These are phyloP conservation scores for Leptographium wingfieldii DNA, from an alignment of 2,329 filamentous ascomycete genomes.

Conservation along the genomic window DNA sequence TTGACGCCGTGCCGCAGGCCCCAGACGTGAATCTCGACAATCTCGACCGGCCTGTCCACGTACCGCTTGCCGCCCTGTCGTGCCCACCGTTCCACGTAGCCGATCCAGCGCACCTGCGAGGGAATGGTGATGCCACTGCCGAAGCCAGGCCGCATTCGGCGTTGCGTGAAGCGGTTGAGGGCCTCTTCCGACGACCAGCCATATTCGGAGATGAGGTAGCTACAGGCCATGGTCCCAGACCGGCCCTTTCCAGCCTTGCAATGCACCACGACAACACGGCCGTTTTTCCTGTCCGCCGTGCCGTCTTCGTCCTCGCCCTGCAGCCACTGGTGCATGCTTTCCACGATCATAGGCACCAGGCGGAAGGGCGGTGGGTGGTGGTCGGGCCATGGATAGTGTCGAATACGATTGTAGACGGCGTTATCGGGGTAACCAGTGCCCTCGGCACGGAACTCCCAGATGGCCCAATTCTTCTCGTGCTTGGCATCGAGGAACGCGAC, in stretches of 20 bases:
- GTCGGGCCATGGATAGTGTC: constrained; percentile 93
- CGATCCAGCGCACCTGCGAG: constrained; percentile 77
- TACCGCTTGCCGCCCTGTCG: constrained; percentile 58
- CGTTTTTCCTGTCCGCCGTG: constrained; percentile 10
- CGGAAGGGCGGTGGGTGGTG: constrained; percentile 93
- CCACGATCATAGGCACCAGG: constrained; percentile 79
- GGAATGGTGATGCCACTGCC: constrained; percentile 80
- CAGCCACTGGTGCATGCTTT: constrained; percentile 85
- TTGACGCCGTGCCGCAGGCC: constrained; percentile 80
- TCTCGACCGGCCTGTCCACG: constrained; percentile 68
- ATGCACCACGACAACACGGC: constrained; percentile 75
- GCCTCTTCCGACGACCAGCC: constrained; percentile 43
- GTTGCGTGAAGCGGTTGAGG: constrained; percentile 53
- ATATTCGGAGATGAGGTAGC: constrained; percentile 82
- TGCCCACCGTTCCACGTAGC: constrained; percentile 82
- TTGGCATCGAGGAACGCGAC: constrained; percentile 79
- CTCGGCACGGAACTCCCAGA: constrained; percentile 97
- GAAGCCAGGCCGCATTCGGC: constrained; percentile 81
- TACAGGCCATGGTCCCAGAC: constrained; percentile 77
- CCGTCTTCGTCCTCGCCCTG: constrained; percentile 29
- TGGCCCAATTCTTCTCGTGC: constrained; percentile 76
- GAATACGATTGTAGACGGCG: constrained; percentile 72
- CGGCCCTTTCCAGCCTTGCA: constrained; percentile 96
- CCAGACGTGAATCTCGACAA: constrained; percentile 83
- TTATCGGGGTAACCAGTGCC: constrained; percentile 90